Evolutionary conservation across 176 grass and related monocot species (phyloP), one percentile per base, ranked within the genome.

Genomic region (sorghum (Sorghum bicolor)): DNA sequence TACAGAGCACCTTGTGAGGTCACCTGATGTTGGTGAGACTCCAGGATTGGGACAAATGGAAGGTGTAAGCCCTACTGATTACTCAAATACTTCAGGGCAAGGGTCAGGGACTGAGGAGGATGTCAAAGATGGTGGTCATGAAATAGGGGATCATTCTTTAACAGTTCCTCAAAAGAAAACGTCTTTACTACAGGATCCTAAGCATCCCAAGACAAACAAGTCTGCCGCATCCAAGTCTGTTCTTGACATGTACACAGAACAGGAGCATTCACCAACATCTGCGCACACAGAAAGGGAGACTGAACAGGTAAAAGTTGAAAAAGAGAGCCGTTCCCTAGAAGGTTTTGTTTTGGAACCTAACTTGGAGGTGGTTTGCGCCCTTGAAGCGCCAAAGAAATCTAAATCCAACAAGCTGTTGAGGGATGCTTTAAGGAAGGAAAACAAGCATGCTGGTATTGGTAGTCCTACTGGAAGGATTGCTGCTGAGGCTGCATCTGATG

Each of bases 361-460:
- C 44, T 64, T 68, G 79, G 67, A 87, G 34, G 65, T 87, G 75
- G 81, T 55, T 61, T 82, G 66, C 3, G 89, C 74, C 36, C 84
- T 85, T 70, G 85, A 85, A 86, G 89, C 47, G 33, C 85, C 86
- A 76, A 87, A 66, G 19, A 80, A 84, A 53, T 70, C 22, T 70
- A 75, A 85, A 83, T 26, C 83, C 2, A 16, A 61, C 67, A 94
- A 70, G 55, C 84, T 83, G 24, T 76, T 43, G 26, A 92, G 85
- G 69, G 73, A 64, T 83, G 73, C 82, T 66, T 62, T 81, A 79
- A 89, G 55, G 57, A 92, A 90, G 60, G 89, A 81, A 50, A 94
- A 71, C 47, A 85, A 88, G 32, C 47, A 9, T n/a, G 37, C 6
- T 47, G 57, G 60, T 73, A 63, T 57, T 60, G 16, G 62, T 78